Evolutionary conservation across 1,284 basidiomycete genomes (phyloP).

Genomic region (Somion occarium): DNA sequence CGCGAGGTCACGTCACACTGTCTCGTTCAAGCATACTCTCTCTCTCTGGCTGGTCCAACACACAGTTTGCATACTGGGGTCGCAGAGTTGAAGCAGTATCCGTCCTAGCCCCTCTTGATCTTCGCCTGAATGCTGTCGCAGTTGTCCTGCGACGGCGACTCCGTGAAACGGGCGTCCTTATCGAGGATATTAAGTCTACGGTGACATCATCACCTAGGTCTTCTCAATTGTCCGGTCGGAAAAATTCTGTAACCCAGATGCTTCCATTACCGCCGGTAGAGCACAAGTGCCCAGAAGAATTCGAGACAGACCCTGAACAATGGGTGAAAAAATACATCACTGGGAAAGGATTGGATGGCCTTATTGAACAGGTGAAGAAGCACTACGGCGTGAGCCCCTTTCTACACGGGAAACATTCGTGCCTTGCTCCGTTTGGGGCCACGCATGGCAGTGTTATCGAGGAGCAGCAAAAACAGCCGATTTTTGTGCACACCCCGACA

Average conservation of each 20-base stretch:
- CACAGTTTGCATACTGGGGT: slow-evolving; percentile 48
- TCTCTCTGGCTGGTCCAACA: slow-evolving; percentile 47
- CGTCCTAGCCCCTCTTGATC: slow-evolving; percentile 37
- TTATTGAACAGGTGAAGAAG: slow-evolving; percentile 46
- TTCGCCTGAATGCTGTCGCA: slow-evolving; percentile 35
- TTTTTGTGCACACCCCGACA: not conserved
- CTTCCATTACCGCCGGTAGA: slow-evolving; percentile 1
- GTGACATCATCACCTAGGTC: slow-evolving; percentile 17
- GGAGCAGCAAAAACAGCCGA: not conserved
- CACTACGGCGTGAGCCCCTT: slow-evolving; percentile 42
- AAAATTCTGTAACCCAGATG: slow-evolving; percentile 5
- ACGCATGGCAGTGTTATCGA: slow-evolving; percentile 25
- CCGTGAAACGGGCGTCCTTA: slow-evolving; percentile 5
- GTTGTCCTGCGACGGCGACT: slow-evolving; percentile 37
- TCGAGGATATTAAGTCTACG: slow-evolving; percentile 2
- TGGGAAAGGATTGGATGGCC: slow-evolving; percentile 43
- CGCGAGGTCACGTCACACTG: slow-evolving; percentile 38
- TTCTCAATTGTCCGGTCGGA: slow-evolving; percentile 8
- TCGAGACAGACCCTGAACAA: slow-evolving; percentile 12
- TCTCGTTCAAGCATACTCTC: slow-evolving; percentile 42
- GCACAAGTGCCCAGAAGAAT: slow-evolving; percentile 4
- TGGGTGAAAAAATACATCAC: slow-evolving; percentile 29
- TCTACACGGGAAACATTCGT: slow-evolving; percentile 46
- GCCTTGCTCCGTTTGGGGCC: slow-evolving; percentile 43
- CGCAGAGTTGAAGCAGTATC: slow-evolving; percentile 44